These are phyloP conservation scores for Rhynchospora breviuscula DNA, from an alignment of 176 grass and related monocot species.

Conservation along the genomic window DNA sequence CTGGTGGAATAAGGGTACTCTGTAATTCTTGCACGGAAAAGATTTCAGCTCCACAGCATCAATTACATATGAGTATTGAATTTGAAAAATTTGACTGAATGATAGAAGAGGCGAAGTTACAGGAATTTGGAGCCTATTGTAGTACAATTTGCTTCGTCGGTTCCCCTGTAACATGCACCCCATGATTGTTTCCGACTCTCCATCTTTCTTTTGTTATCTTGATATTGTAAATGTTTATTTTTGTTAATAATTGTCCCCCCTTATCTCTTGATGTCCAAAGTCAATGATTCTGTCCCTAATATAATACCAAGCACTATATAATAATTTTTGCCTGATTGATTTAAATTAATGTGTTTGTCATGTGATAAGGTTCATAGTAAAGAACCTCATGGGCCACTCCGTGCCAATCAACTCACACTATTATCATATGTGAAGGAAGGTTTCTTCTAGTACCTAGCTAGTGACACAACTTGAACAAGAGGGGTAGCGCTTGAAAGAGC, in stretches of 20 bases:
- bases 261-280: constrained; percentile 17
- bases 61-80: not conserved
- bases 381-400: constrained; percentile 1
- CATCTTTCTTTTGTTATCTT: not conserved
- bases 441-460: not conserved
- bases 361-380: constrained; percentile 11
- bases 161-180: constrained; percentile 11
- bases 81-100: not conserved
- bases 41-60: no score
- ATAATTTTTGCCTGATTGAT: not conserved
- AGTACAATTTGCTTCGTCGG: not conserved
- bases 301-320: constrained; percentile 1
- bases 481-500: not conserved
- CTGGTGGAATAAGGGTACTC: not conserved
- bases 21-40: no score
- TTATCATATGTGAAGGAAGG: not conserved
- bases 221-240: not conserved
- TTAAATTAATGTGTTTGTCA: not conserved
- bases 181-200: constrained; percentile 2
- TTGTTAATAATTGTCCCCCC: not conserved
- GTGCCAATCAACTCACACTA: not conserved
- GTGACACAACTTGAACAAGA: not conserved
- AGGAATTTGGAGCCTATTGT: not conserved
- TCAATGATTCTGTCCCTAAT: constrained; percentile 21
- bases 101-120: not conserved